phyloP scores from a whole-genome alignment of 1,139 yeast genomes.

The Kurtzmaniella quercitrusa region DNA sequence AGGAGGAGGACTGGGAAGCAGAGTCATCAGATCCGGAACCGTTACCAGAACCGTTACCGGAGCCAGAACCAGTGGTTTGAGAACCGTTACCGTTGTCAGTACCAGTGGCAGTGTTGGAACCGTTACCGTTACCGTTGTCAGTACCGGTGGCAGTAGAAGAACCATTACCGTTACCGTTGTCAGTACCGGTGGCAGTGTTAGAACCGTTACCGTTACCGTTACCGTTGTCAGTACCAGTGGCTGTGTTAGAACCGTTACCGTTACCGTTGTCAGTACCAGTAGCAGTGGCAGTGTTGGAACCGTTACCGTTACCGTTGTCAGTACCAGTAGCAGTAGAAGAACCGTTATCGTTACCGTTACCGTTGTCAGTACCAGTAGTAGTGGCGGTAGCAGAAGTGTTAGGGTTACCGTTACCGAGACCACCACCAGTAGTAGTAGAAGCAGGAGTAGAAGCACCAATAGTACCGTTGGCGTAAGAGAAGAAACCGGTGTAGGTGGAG shows the following conservation, averaged over 20 bases:
- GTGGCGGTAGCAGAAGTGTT: too few species aligned
- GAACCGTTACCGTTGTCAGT: conserved; percentile 2
- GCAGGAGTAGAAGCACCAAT: conserved; percentile 3
- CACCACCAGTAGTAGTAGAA: conserved; percentile 3
- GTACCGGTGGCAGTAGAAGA: neutral
- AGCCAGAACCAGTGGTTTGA: conserved; percentile 7
- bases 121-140: neutral
- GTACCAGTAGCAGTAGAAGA: too few species aligned
- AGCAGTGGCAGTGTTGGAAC: neutral
- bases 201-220: neutral
- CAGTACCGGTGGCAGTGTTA: neutral
- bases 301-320: too few species aligned
- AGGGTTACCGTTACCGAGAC: conserved; percentile 3
- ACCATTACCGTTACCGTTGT: neutral
- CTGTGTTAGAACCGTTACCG: neutral
- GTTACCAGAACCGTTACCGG: conserved; percentile 5
- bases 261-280: neutral
- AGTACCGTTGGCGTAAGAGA: too few species aligned
- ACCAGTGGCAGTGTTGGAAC: conserved; percentile 5
- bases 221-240: neutral
- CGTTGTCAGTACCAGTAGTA: too few species aligned
- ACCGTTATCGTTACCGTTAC: too few species aligned
- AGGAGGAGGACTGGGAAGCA: too few species aligned
- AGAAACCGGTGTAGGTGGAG: too few species aligned
- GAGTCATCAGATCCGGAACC: conserved; percentile 4